A percentile compares a stretch with the other conserved stretches of the same genome.
Evolutionary conservation across 306 rosid genomes (phyloP).

Genomic region (Hippophae gyantsensis): DNA sequence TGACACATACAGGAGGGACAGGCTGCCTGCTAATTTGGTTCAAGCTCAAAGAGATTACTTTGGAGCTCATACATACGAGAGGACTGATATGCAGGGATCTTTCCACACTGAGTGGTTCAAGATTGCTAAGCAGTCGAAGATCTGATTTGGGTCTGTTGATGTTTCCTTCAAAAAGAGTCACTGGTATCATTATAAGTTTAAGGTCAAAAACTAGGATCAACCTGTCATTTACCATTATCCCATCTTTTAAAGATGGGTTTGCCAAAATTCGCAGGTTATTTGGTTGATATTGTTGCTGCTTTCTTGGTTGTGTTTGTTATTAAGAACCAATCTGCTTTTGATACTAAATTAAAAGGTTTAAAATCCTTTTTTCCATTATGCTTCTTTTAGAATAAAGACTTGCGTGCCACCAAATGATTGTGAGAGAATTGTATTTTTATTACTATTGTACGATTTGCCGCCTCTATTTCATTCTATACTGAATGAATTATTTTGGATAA

Average conservation of each 20-base stretch:
- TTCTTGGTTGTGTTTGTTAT: background rate
- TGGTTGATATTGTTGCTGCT: background rate
- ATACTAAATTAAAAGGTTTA: background rate
- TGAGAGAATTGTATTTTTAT: too few species aligned
- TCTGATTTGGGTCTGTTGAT: slow-evolving; percentile 10
- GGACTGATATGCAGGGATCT: slow-evolving; percentile 26
- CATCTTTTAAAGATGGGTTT: background rate
- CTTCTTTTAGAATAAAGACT: too few species aligned
- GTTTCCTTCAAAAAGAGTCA: slow-evolving; percentile 1
- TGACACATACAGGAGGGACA: slow-evolving; percentile 59
- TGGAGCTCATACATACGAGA: slow-evolving; percentile 33
- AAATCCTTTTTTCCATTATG: background rate
- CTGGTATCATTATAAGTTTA: slow-evolving; percentile 2
- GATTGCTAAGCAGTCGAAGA: slow-evolving; percentile 26
- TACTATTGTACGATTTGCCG: too few species aligned
- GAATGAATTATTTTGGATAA: too few species aligned
- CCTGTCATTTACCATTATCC: background rate
- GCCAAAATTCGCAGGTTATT: background rate
- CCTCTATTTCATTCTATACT: too few species aligned
- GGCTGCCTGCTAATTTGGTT: slow-evolving; percentile 52
- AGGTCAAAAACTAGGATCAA: background rate
- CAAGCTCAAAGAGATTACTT: slow-evolving; percentile 37
- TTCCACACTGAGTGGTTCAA: slow-evolving; percentile 38
- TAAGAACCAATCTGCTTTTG: background rate
- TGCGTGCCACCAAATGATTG: too few species aligned